Base-by-base conservation (phyloP, 345 rosid genomes). In the Luvunga scandens region DNA sequence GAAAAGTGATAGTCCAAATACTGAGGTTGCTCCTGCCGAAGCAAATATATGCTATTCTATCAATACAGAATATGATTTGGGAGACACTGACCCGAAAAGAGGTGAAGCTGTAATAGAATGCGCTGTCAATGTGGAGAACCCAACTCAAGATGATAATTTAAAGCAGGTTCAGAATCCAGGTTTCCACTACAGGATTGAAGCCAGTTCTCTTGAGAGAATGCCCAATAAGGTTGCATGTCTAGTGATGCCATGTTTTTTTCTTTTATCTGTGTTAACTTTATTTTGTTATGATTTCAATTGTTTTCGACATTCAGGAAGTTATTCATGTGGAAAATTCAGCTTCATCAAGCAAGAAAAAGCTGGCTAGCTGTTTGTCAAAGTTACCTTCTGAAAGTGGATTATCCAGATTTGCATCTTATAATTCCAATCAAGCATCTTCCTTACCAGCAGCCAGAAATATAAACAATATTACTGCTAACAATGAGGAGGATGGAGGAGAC, bases 341-440 rank as follows among this genome's bases (percentile, higher is more conserved):
- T 75, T 69, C 87, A 39, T 80, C 82, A 39, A 78, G 82, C 45
- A 85, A 82, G 81, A 90, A 86, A 80, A 87, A 85, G 30, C 80
- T 67, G 59, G 21, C 74, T 68, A 82, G 70, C 73, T 84, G 87
- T 25, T 73, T 77, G 48, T 62, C 85, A 34, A 90, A 81, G 80
- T 69, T 82, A 67, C 77, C 77, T 1, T 61, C 72, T 66, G 80
- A 66, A 34, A 77, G 59, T 79, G 75, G 75, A 81, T 73, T 81
- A 34, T 59, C 87, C 3, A 82, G 80, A 79, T 63, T 77, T 28
- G 80, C 83, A 7, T 69, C 77, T 53, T 75, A 86, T 76, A 78
- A 78, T 66, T 25, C 82, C 66, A 87, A 75, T 66, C 85, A 65
- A 78, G 45, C 66, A 31, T 65, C 63, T 53, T 81, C 88, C 71